phyloP scores from a whole-genome alignment of 257 asterid genomes.

The Osmanthus fragrans region DNA sequence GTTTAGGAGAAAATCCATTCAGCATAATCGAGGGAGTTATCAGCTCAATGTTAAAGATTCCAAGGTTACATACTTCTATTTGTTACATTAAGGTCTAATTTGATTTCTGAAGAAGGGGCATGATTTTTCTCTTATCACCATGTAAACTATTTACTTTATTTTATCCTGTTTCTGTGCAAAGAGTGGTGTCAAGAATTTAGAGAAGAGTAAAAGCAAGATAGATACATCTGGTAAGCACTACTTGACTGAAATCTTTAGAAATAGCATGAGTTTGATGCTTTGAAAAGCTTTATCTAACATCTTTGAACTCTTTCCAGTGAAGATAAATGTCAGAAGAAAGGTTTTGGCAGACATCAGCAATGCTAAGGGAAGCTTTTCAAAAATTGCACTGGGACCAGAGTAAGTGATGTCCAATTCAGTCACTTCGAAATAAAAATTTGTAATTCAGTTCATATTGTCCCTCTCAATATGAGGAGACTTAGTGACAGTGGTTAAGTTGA shows the following conservation, averaged over 20 bases:
- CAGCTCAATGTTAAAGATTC: constrained; percentile 26
- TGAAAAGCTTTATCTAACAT: constrained; percentile 21
- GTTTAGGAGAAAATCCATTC: constrained; percentile 40
- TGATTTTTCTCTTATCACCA: constrained; percentile 6
- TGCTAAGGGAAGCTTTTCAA: constrained; percentile 46
- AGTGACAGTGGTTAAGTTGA: not conserved
- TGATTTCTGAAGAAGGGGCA: not conserved
- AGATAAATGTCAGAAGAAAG: constrained; percentile 56
- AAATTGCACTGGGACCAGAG: constrained; percentile 44
- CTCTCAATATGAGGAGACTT: not conserved
- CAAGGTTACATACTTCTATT: constrained; percentile 42
- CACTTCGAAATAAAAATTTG: not conserved
- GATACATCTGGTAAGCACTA: constrained; percentile 46
- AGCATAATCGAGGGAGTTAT: constrained; percentile 23
- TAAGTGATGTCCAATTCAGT: constrained; percentile 37
- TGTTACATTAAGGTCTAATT: not conserved
- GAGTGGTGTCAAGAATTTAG: constrained; percentile 45
- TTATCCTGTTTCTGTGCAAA: constrained; percentile 33
- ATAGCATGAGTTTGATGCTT: not conserved
- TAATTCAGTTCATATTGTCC: not conserved
- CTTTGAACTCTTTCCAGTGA: constrained; percentile 43
- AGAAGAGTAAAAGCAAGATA: constrained; percentile 47
- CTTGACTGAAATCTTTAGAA: constrained; percentile 10
- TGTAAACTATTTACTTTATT: constrained; percentile 16
- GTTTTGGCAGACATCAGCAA: constrained; percentile 83